phyloP scores from a whole-genome alignment of 768 basidiomycete genomes.

The Podaxis carcinomalis region DNA sequence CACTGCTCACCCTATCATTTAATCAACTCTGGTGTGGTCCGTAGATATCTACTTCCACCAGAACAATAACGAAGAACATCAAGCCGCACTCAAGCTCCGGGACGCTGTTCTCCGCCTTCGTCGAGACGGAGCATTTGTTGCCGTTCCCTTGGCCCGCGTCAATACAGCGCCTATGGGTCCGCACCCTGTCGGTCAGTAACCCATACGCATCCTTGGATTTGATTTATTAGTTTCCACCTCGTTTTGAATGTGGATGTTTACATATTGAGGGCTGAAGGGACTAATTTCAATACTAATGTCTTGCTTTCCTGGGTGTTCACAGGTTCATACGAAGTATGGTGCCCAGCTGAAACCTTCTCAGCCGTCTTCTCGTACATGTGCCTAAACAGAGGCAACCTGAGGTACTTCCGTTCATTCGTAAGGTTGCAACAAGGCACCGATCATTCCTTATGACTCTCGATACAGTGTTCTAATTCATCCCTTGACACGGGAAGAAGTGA shows the following conservation, averaged over 20 bases:
- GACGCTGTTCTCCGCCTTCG: conserved; percentile 70
- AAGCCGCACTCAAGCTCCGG: conserved; percentile 61
- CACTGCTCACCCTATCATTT: too few species aligned
- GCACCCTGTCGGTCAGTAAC: conserved; percentile 64
- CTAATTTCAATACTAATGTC: background rate
- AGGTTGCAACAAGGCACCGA: background rate
- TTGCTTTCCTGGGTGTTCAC: background rate
- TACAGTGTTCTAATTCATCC: conserved; percentile 73
- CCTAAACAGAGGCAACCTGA: conserved; percentile 61
- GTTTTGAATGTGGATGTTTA: background rate
- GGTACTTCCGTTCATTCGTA: conserved; percentile 33
- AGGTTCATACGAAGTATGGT: conserved; percentile 86
- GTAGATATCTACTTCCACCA: conserved; percentile 80
- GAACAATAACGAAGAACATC: conserved; percentile 54
- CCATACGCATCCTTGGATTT: background rate
- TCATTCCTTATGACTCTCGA: background rate
- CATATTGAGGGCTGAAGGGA: background rate
- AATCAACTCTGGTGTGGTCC: background rate
- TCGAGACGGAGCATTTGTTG: conserved; percentile 74
- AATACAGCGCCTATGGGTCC: conserved; percentile 68
- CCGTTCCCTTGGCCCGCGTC: conserved; percentile 70
- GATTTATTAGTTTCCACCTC: background rate
- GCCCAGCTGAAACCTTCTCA: conserved; percentile 66
- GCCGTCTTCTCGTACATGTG: conserved; percentile 76
- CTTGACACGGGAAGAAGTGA: conserved; percentile 63